Conservation (phyloP, 1,284 basidiomycete species). For the Limonomyces culmigenus region DNA sequence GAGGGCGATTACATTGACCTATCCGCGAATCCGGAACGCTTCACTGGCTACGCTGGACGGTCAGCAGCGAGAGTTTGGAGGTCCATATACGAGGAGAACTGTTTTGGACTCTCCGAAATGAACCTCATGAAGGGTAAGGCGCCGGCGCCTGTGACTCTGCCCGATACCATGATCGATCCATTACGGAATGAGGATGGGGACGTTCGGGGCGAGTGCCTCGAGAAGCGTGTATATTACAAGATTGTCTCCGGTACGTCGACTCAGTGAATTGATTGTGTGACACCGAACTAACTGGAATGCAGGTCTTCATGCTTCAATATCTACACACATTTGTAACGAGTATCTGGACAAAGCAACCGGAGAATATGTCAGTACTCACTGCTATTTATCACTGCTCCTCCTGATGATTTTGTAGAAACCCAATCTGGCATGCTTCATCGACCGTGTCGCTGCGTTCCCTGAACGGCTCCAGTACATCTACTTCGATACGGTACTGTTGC, state of each 20-base stretch:
- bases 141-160: slow-evolving; percentile 27
- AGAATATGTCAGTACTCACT: slow-evolving; percentile 52
- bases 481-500: slow-evolving; percentile 86
- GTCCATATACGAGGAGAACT: slow-evolving; percentile 97
- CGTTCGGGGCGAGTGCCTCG: slow-evolving; percentile 56
- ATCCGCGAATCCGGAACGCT: slow-evolving; percentile 82
- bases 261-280: neutral
- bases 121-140: slow-evolving; percentile 29
- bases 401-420: neutral
- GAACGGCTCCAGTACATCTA: slow-evolving; percentile 96
- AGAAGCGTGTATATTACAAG: slow-evolving; percentile 95
- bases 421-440: slow-evolving; percentile 87
- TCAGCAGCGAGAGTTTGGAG: slow-evolving; percentile 84
- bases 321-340: slow-evolving; percentile 90
- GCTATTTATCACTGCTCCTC: slow-evolving; percentile 1
- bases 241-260: slow-evolving; percentile 72
- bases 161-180: slow-evolving; percentile 29
- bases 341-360: slow-evolving; percentile 85
- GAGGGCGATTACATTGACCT: slow-evolving; percentile 95
- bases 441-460: slow-evolving; percentile 81
- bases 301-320: slow-evolving; percentile 96
- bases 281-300: neutral
- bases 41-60: slow-evolving; percentile 87
- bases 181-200: slow-evolving; percentile 11
- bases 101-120: slow-evolving; percentile 70